A percentile compares a stretch with the other conserved stretches of the same genome.
Conservation (phyloP, 2,329 filamentous ascomycete species). For the Plenodomus lindquistii region DNA sequence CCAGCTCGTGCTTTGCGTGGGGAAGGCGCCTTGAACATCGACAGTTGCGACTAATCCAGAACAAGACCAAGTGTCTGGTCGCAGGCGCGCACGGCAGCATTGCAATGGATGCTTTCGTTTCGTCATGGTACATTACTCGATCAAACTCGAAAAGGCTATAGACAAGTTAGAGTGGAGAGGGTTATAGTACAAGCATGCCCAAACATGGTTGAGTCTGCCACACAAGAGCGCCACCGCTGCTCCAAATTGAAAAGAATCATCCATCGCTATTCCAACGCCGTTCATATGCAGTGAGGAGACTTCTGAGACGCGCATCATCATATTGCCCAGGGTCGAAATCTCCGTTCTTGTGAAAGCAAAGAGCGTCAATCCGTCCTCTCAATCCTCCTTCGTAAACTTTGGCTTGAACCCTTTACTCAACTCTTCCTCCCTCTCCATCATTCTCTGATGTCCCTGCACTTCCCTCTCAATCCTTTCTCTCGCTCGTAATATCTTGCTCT, state of each 20-base stretch:
- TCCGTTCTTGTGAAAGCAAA: no score
- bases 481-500: constrained; percentile 93
- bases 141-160: no score
- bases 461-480: constrained; percentile 92
- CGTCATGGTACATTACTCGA: no score
- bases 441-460: constrained; percentile 71
- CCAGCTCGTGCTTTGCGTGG: not conserved
- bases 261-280: constrained; percentile 31
- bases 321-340: not conserved
- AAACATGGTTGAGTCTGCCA: constrained; percentile 3
- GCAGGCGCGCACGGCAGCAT: no score
- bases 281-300: constrained; percentile 20
- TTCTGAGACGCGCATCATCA: no score
- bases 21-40: constrained; percentile 4
- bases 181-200: constrained; percentile 8
- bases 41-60: no score
- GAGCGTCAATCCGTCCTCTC: constrained; percentile 7
- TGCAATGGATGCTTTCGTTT: no score
- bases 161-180: constrained; percentile 22
- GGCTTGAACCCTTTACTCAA: constrained; percentile 87
- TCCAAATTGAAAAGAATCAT: constrained; percentile 7
- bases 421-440: constrained; percentile 75
- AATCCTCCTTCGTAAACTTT: constrained; percentile 83
- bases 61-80: no score
- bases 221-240: constrained; percentile 9